These are phyloP conservation scores for Furcasterigmium furcatum DNA, from an alignment of 2,329 filamentous ascomycete genomes.

Conservation along the genomic window DNA sequence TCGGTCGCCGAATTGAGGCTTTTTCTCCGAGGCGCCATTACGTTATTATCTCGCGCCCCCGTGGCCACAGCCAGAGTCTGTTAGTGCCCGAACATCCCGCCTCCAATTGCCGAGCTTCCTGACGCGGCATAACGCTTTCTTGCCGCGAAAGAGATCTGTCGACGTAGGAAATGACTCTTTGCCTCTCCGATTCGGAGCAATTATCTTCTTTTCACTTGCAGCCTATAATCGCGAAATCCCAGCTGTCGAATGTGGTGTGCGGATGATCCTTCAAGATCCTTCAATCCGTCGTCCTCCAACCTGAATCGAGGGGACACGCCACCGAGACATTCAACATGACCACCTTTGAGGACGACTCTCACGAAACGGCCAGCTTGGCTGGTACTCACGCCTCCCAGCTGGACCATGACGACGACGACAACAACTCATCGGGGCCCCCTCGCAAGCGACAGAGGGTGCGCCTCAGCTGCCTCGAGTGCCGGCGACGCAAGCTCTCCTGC, in stretches of 20 bases:
- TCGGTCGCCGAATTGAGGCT: not conserved
- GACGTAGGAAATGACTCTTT: not conserved
- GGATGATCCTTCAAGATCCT: not conserved
- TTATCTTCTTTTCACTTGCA: not conserved
- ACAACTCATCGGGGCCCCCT: conserved; percentile 29
- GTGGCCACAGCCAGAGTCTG: not conserved
- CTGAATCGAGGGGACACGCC: not conserved
- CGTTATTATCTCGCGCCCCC: not conserved
- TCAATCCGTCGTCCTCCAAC: not conserved
- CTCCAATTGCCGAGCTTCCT: not conserved
- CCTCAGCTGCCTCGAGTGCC: conserved; percentile 58
- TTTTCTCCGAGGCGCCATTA: conserved; percentile 1
- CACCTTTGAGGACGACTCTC: not conserved
- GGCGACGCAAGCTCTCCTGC: conserved; percentile 58
- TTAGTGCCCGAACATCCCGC: not conserved
- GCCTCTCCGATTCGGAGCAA: not conserved
- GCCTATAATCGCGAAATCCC: not conserved
- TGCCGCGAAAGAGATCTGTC: not conserved
- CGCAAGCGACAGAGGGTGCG: conserved; percentile 58
- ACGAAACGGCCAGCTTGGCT: not conserved
- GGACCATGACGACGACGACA: conserved; percentile 18
- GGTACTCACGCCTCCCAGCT: conserved; percentile 9
- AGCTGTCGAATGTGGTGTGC: no score
- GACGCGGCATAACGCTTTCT: not conserved
- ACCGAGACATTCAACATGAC: no score